A percentile compares a stretch with the other conserved stretches of the same genome.
These are phyloP conservation scores for Daedaleopsis sinensis DNA, from an alignment of 768 basidiomycete species.

Conservation along the genomic window DNA sequence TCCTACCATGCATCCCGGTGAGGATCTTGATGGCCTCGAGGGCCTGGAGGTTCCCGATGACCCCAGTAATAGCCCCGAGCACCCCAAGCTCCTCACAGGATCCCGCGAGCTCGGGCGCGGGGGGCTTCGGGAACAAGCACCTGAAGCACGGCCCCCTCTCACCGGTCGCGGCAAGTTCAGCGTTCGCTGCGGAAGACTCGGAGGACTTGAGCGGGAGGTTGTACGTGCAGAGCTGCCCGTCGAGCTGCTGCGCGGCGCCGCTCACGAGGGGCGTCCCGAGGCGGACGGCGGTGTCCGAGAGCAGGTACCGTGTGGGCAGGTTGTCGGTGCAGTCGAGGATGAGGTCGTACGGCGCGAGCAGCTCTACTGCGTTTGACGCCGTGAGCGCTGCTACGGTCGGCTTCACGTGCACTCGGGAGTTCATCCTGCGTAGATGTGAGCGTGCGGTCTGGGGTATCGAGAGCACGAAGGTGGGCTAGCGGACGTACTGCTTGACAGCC, in stretches of 20 bases:
- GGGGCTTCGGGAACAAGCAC: slow-evolving; percentile 87
- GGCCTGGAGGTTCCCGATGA: slow-evolving; percentile 90
- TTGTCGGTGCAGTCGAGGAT: slow-evolving; percentile 97
- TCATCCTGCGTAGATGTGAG: slow-evolving; percentile 53
- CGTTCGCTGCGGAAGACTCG: not conserved
- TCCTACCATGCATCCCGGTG: slow-evolving; percentile 63
- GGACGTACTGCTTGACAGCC: slow-evolving; percentile 63
- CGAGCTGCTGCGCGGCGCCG: slow-evolving; percentile 87
- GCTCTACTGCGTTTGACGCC: slow-evolving; percentile 61
- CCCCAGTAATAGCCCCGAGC: slow-evolving; percentile 84
- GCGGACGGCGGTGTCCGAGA: slow-evolving; percentile 82
- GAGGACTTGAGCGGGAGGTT: slow-evolving; percentile 39
- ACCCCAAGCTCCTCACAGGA: slow-evolving; percentile 91
- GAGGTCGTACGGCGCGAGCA: slow-evolving; percentile 69
- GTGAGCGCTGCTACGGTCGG: slow-evolving; percentile 55
- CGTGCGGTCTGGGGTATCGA: too few relatives aligned
- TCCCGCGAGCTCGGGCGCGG: slow-evolving; percentile 62
- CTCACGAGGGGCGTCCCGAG: slow-evolving; percentile 85
- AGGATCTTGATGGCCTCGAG: slow-evolving; percentile 84
- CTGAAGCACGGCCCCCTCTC: slow-evolving; percentile 86
- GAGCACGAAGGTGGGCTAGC: not conserved
- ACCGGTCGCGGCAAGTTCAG: not conserved
- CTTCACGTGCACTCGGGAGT: slow-evolving; percentile 67
- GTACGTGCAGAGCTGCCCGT: slow-evolving; percentile 81
- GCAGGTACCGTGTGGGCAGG: slow-evolving; percentile 86